Evolutionary conservation across 23 red algal species (phyloP), one percentile per base, ranked within the genome.

Genomic region (Gracilariopsis chorda): DNA sequence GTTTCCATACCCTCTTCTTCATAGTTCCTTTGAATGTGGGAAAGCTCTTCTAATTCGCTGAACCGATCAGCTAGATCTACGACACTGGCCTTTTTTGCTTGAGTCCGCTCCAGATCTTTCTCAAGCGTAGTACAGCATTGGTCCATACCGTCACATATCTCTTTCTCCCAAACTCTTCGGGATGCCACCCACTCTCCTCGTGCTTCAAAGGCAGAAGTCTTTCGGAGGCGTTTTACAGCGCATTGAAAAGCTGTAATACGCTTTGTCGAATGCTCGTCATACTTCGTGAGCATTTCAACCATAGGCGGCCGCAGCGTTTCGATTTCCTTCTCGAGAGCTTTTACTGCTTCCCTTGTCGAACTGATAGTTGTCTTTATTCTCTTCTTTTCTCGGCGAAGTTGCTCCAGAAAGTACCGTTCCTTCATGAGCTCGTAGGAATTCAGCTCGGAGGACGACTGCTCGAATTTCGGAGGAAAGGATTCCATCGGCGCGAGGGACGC

Each of bases 131-230:
- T 28, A 57, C 45, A 42, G 36, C 48, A 39, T 14, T 16, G 42
- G 6, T 16, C 3, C 40, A 80, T 5, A 42, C 55, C 39, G 0
- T 32, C 48, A 27, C 32, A 24, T 25, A 80, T 80, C 2, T 17
- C 40, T 17, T 25, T 28, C 24, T 80, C 76, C 76, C 76, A 80
- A 19, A 49, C 48, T 42, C 34, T 80, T 34, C 76, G 76, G 1
- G 48, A 57, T 28, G 51, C 76, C 42, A 80, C 76, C 76, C 76
- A 80, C 48, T 44, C 39, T 27, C 40, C 52, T 59, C 55, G 51
- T 3, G 76, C 76, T 80, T 80, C 23, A 36, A 80, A 80, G 8
- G 76, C 28, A 59, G 24, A 80, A 25, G 35, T 41, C 52, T 80
- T 80, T n/a, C 48, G 39, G 33, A 80, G 30, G 11, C 76, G 76